Conservation (phyloP, 805 yeast genomes). For the Suhomyces emberorum region DNA sequence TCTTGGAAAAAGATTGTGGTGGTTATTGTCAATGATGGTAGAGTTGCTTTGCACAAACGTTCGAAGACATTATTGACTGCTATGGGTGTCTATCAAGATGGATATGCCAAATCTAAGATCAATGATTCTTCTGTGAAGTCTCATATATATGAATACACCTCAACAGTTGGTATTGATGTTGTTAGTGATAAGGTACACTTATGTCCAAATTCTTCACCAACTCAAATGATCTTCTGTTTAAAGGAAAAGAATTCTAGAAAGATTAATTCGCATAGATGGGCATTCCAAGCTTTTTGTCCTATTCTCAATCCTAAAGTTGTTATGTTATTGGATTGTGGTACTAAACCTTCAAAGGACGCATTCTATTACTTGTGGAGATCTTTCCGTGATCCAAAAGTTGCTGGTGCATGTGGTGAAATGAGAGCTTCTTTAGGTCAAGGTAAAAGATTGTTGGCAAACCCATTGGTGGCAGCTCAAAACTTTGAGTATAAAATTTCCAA, state of each 20-base stretch:
- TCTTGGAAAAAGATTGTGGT: constrained; percentile 95
- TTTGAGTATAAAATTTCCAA: constrained; percentile 96
- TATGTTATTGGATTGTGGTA: constrained; percentile 88
- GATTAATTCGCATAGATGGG: constrained; percentile 96
- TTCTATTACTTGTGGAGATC: constrained; percentile 88
- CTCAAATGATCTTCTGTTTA: constrained; percentile 83
- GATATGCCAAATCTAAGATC: constrained; percentile 88
- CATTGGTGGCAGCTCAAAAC: constrained; percentile 93
- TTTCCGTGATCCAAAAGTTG: constrained; percentile 76
- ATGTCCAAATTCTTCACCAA: constrained; percentile 67
- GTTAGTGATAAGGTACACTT: constrained; percentile 66
- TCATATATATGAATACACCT: constrained; percentile 91
- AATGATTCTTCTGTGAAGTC: constrained; percentile 78
- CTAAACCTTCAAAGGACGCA: constrained; percentile 82
- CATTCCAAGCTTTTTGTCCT: constrained; percentile 87
- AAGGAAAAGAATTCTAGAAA: constrained; percentile 87
- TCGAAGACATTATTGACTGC: constrained; percentile 80
- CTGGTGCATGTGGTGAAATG: constrained; percentile 98
- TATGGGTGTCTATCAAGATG: constrained; percentile 90
- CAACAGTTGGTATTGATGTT: constrained; percentile 79
- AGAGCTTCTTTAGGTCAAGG: constrained; percentile 73
- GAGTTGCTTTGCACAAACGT: constrained; percentile 75
- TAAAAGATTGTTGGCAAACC: constrained; percentile 57
- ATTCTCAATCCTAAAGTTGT: constrained; percentile 79
- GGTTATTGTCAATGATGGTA: constrained; percentile 87